Conservation (phyloP, 352 stramenopile species). For the Phytophthora boehmeriae region DNA sequence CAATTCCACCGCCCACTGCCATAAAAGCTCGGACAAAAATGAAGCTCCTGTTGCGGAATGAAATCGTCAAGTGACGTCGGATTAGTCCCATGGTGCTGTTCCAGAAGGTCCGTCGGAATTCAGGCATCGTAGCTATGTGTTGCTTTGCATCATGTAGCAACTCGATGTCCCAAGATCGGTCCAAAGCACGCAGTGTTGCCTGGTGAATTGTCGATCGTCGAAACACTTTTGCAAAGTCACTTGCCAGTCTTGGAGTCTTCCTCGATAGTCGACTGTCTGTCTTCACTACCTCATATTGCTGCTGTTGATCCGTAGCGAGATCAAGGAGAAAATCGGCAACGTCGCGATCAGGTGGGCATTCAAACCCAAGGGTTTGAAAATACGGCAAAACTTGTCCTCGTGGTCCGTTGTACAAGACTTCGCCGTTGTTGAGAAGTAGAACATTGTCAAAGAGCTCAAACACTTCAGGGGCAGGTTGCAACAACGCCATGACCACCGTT, state of each 20-base stretch:
- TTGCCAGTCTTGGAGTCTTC: neutral
- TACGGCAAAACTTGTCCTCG: slow-evolving; percentile 21
- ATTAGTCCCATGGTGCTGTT: slow-evolving; percentile 28
- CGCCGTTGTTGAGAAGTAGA: slow-evolving; percentile 67
- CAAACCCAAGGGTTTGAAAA: slow-evolving; percentile 36
- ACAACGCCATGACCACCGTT: slow-evolving; percentile 59
- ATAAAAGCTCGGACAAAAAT: slow-evolving; percentile 38
- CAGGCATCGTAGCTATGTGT: slow-evolving; percentile 24
- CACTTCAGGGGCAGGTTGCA: slow-evolving; percentile 89
- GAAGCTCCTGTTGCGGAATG: slow-evolving; percentile 43
- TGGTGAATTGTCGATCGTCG: slow-evolving; percentile 14
- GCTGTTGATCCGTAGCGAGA: slow-evolving; percentile 29
- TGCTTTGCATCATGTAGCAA: slow-evolving; percentile 10
- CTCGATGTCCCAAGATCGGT: slow-evolving; percentile 3
- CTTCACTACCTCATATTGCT: slow-evolving; percentile 9
- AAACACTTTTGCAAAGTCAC: slow-evolving; percentile 39
- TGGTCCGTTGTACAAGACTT: slow-evolving; percentile 71
- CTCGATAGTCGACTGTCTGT: slow-evolving; percentile 3
- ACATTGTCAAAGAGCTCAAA: slow-evolving; percentile 75
- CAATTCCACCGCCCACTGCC: slow-evolving; percentile 36
- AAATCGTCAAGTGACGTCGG: slow-evolving; percentile 57
- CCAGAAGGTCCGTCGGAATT: slow-evolving; percentile 30
- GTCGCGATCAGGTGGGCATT: slow-evolving; percentile 25
- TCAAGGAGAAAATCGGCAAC: slow-evolving; percentile 40
- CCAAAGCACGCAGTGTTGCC: slow-evolving; percentile 1